Percentiles rank a stretch among this genome's conserved stretches.
These are phyloP conservation scores for Lonicera japonica DNA, from an alignment of 129 eudicot species.

Conservation along the genomic window DNA sequence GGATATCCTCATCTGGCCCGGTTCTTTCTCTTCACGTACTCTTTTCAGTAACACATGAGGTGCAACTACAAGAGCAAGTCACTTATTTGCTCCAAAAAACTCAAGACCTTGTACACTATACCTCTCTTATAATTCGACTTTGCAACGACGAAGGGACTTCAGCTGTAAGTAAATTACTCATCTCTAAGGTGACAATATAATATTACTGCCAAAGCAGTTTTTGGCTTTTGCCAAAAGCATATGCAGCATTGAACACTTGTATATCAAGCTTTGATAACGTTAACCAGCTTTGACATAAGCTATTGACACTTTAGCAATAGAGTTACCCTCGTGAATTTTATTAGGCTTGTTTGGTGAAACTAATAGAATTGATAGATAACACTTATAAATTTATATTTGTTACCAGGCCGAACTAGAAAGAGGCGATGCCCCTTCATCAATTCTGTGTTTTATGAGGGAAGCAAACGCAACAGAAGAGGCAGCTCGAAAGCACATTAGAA, in stretches of 20 bases:
- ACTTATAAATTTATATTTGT: not conserved
- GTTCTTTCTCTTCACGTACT: conserved; percentile 22
- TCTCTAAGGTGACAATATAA: no score
- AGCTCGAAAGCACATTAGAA: conserved; percentile 9
- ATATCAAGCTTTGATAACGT: no score
- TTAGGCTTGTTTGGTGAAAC: not conserved
- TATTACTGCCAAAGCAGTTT: no score
- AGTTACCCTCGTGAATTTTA: not conserved
- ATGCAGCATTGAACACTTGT: no score
- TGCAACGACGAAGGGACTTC: conserved; percentile 56
- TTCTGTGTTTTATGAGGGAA: conserved; percentile 17
- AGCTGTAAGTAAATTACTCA: conserved; percentile 11
- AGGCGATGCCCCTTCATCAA: conserved; percentile 21
- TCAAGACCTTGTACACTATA: conserved; percentile 19
- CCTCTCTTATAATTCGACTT: conserved; percentile 38
- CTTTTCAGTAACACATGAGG: conserved; percentile 8
- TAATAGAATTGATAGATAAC: not conserved
- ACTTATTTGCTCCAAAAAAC: not conserved
- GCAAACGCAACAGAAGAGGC: conserved; percentile 13
- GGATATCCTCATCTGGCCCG: conserved; percentile 42
- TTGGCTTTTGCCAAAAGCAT: no score
- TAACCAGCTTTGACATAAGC: no score
- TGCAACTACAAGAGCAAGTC: conserved; percentile 10
- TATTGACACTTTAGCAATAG: no score
- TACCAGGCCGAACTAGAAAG: conserved; percentile 40